phyloP scores from a whole-genome alignment of 108 stramenopile genomes.

The Asterionellopsis glacialis region DNA sequence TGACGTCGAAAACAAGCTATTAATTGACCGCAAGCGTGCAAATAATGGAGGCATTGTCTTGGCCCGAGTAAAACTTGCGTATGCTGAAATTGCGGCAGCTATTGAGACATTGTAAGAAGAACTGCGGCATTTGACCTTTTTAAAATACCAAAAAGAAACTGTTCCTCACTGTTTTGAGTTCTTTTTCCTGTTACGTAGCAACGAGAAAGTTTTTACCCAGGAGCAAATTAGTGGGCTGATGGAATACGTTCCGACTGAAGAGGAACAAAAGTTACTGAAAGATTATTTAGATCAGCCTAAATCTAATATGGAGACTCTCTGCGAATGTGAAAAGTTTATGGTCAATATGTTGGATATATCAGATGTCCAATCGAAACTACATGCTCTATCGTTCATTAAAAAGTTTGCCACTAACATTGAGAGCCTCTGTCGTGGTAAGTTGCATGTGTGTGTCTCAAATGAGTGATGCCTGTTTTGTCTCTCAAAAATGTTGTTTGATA shows the following conservation, averaged over 20 bases:
- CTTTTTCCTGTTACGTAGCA: background rate
- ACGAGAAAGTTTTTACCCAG: slow-evolving; percentile 14
- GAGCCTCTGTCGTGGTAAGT: background rate
- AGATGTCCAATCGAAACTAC: slow-evolving; percentile 15
- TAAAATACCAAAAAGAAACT: too few relatives aligned
- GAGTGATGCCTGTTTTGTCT: background rate
- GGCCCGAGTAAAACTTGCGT: slow-evolving; percentile 24
- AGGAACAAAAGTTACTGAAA: slow-evolving; percentile 19
- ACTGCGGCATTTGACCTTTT: background rate
- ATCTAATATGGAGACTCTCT: background rate
- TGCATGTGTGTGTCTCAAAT: background rate
- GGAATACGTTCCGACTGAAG: slow-evolving; percentile 28
- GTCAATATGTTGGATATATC: slow-evolving; percentile 3
- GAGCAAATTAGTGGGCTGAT: slow-evolving; percentile 24
- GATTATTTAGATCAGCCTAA: background rate
- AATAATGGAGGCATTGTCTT: slow-evolving; percentile 45
- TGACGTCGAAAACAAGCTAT: slow-evolving; percentile 6
- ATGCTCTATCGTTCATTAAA: slow-evolving; percentile 31
- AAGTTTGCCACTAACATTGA: slow-evolving; percentile 10
- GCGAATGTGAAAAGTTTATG: slow-evolving; percentile 36
- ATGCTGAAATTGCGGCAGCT: slow-evolving; percentile 13
- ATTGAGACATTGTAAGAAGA: slow-evolving; percentile 21
- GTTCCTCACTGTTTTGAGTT: background rate
- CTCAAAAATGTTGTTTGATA: background rate
- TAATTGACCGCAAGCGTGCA: slow-evolving; percentile 37